Evolutionary conservation across 1,284 basidiomycete species (phyloP), one percentile per base, ranked within the genome.

Genomic region (Sporisorium iseilematis-ciliati): DNA sequence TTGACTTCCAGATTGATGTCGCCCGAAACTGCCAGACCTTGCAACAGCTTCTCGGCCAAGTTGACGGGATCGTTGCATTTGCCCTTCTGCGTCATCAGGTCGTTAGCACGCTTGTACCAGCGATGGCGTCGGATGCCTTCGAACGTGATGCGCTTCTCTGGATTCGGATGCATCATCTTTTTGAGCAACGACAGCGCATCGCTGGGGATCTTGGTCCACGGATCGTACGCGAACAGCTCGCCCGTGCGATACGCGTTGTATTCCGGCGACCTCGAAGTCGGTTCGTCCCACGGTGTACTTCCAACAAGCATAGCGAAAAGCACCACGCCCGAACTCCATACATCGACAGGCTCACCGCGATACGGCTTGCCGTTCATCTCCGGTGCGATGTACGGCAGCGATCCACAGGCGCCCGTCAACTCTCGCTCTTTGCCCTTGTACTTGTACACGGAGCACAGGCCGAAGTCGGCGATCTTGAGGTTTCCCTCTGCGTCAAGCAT

Each of bases 201-300:
- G 1, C 86, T 82, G 18, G 88, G 86, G 55, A 98, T 89, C 18
- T 90, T 87, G 65, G 88, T 90, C 96, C 96, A 99, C 0, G 96
- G 96, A 4, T 88, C 88, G 77, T 93, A 90, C 8, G 89, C 84
- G 57, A 84, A 74, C 57, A 96, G 90, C 57, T 91, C 87, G 2
- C 94, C 94, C 0, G 88, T 88, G 2, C 92, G 82, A 85, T 93
- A 99, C 7, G 90, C 89, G 26, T 86, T 84, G 84, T 90, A 99
- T 85, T 99, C 96, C 2, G 90, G 89, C 70, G 92, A 93, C 21
- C 88, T 88, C 0, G 86, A 83, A 0, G 94, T 94, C 3, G 96
- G 95, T 83, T 97, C 93, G 82, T 98, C 96, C 96, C 96, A 99
- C 1, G 96, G 97, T 0, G 96, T 98, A 84, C 97, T 98, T 55